Evolutionary conservation across 345 rosid genomes (phyloP), one percentile per base, ranked within the genome.

Genomic region (Hibiscus tridactylites): DNA sequence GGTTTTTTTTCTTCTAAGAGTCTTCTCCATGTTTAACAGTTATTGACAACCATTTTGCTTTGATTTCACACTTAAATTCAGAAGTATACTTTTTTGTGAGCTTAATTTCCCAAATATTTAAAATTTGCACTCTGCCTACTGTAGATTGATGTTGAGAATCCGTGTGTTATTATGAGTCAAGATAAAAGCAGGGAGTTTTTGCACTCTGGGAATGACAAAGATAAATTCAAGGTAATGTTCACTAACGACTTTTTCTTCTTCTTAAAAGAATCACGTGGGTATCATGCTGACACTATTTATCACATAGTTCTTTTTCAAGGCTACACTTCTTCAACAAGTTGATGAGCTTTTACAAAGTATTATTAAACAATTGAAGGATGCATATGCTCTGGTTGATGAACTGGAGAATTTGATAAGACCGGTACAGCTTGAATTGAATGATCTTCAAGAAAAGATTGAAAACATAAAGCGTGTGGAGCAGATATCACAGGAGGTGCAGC

Each of bases 101-200:
- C 64, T 58, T 29, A 31, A 26, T 62, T 61, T 53, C 54, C 1
- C 53, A 37, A 15, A 60, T 59, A 19, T 71, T 69, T 72, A 50
- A 42, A 59, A 58, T 31, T 72, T 71, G 8, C 61, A 24, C 33
- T 69, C 57, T 59, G 21, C 69, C 24, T 68, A 50, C 44, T 78
- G 62, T 81, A 90, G 99, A 95, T 95, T 83, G 99, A 95, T 83
- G 96, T 95, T 65, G 99, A 95, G 80, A 95, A 95, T 79, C 99
- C 99, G 0, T 95, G 99, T 69, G 97, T 95, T 10, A 78, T 95
- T 67, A 95, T 95, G 99, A 92, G 91, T 78, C 99, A 95, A 85
- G 99, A 95, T 84, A 95, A 87, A 83, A 95, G 99, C 85, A 88
- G 97, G 81, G 99, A 95, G 75, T 95, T 95, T 74, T 75, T 95